Base-by-base conservation (phyloP, 345 rosid genomes). In the Corchorus olitorius region DNA sequence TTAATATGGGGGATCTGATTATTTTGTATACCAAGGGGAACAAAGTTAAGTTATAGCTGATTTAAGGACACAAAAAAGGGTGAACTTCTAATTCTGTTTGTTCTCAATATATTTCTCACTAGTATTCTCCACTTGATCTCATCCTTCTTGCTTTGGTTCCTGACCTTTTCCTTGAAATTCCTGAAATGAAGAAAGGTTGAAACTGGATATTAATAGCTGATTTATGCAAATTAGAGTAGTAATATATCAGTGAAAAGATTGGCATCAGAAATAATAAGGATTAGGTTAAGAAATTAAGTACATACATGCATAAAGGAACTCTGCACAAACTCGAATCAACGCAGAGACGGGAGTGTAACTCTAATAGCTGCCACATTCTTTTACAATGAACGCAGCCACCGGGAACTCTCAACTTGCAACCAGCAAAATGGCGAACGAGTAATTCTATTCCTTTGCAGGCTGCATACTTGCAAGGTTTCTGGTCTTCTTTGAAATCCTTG, bases 271-370 rank as follows among this genome's bases (percentile, higher is more conserved):
- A 65, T 20, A 39, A 65, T 8, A 48, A 35, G 14, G 27, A 68
- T 46, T 39, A 68, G 12, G 43, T 20, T 4, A 8, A 10, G 65
- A 6, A 39, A 8, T 65, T 63, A 39, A 33, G 2, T 59, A 92
- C 97, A 89, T 59, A 92, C 97, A 89, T 81, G 90, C 99, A 95
- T n/a, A 95, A 72, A 19, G 99, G 99, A 84, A 95, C 99, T 64
- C 88, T 79, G 76, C 98, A 95, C 1, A 19, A 74, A 16, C 78
- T 80, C 10, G 93, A 88, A 84, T 89, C 88, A 0, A 86, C 80
- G 4, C 99, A 93, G 27, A 95, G 86, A 20, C 97, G 92, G 33
- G 98, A 87, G 77, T 95, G 99, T 16, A 95, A 84, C 61, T 93
- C 94, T 74, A 93, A 72, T 0, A 93, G 88, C 82, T 93, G 97